A percentile compares a stretch with the other conserved stretches of the same genome.
Conservation (phyloP, 1,284 basidiomycete genomes). For the Tilletia walkeri region DNA sequence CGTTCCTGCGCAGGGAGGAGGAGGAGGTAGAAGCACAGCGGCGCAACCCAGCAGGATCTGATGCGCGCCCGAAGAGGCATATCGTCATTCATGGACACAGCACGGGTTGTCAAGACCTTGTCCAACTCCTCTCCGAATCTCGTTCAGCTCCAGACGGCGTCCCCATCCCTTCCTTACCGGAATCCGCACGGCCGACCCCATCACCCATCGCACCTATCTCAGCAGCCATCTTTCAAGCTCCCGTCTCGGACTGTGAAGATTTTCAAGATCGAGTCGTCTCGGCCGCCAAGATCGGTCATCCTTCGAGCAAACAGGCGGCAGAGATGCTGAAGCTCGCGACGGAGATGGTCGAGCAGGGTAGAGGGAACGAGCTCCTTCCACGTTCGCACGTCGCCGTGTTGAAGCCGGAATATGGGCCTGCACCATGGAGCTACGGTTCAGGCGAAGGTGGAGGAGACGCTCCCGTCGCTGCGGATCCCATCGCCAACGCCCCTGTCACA, state of each 20-base stretch:
- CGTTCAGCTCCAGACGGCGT: slow-evolving; percentile 10
- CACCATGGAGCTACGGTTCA: not conserved
- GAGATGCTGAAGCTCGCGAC: slow-evolving; percentile 21
- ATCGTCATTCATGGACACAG: slow-evolving; percentile 51
- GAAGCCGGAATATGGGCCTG: not conserved
- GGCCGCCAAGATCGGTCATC: not conserved
- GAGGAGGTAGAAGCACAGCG: not conserved
- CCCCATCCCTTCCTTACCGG: slow-evolving; percentile 28
- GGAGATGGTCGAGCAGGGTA: slow-evolving; percentile 20
- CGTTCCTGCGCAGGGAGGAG: slow-evolving; percentile 28
- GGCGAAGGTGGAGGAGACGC: slow-evolving; percentile 21
- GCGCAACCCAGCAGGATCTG: not conserved
- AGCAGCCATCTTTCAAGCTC: slow-evolving; percentile 46
- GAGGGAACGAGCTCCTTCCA: slow-evolving; percentile 22
- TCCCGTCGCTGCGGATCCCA: slow-evolving; percentile 26
- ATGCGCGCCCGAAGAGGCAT: not conserved
- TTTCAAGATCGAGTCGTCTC: slow-evolving; percentile 28
- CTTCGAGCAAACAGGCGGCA: not conserved
- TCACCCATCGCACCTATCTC: not conserved
- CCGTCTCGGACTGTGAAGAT: slow-evolving; percentile 47
- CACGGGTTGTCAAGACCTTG: slow-evolving; percentile 51
- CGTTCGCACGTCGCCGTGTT: slow-evolving; percentile 12
- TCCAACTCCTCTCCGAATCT: slow-evolving; percentile 35
- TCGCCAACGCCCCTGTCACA: slow-evolving; percentile 38
- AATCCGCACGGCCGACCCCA: not conserved